These are phyloP conservation scores for Amanita subjunquillea DNA, from an alignment of 768 basidiomycete species.

Conservation along the genomic window DNA sequence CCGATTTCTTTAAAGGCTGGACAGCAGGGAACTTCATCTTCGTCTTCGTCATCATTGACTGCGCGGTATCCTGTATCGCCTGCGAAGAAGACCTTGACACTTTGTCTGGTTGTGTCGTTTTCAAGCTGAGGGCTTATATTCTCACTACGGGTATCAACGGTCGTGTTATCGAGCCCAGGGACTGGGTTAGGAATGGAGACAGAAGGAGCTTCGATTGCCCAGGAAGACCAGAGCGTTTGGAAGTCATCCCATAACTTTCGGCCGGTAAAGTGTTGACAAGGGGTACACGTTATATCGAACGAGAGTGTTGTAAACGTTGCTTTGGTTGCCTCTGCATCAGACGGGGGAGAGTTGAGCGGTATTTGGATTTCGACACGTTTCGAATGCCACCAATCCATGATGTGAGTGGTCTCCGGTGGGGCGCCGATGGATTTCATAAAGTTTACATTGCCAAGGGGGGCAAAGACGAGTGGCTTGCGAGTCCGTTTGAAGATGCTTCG, in stretches of 20 bases:
- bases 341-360: constrained; percentile 5
- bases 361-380: constrained; percentile 24
- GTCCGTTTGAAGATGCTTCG: constrained; percentile 22
- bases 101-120: background rate
- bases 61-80: constrained; percentile 61
- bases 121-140: constrained; percentile 19
- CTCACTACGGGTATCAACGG: constrained; percentile 12
- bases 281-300: constrained; percentile 47
- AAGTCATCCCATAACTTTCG: constrained; percentile 39
- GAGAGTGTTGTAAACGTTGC: constrained; percentile 8
- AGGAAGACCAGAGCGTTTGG: constrained; percentile 55
- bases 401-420: constrained; percentile 28
- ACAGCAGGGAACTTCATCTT: constrained; percentile 45
- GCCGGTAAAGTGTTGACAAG: constrained; percentile 55
- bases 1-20: constrained; percentile 72
- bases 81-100: constrained; percentile 43
- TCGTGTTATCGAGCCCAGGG: background rate
- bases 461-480: constrained; percentile 40
- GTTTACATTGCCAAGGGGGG: constrained; percentile 40
- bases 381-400: constrained; percentile 59
- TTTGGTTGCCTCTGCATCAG: background rate
- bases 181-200: background rate
- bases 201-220: constrained; percentile 35
- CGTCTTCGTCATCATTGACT: constrained; percentile 36
- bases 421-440: constrained; percentile 32